Percentiles rank a stretch among this genome's conserved stretches.
These are phyloP conservation scores for Microsporum canis DNA, from an alignment of 2,329 filamentous ascomycete genomes.

Conservation along the genomic window DNA sequence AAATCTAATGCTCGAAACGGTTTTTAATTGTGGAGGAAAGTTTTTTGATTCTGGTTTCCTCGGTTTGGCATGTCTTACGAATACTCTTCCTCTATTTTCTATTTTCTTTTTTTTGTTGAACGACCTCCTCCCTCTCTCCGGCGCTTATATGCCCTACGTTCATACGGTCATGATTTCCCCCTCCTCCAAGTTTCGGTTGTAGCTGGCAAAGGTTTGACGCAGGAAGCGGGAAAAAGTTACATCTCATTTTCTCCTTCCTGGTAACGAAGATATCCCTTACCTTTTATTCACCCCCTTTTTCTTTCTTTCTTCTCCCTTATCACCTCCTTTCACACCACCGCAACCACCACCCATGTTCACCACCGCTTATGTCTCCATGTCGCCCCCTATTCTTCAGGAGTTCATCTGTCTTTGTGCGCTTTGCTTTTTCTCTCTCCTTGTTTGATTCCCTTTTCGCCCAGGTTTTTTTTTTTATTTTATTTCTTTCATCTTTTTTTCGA, in stretches of 20 bases:
- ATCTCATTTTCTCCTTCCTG: not conserved
- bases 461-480: not conserved
- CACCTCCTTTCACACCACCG: not conserved
- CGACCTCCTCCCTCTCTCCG: not conserved
- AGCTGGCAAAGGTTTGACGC: not conserved
- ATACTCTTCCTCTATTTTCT: slow-evolving; percentile 9
- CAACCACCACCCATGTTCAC: not conserved
- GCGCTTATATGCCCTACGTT: not conserved
- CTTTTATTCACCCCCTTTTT: not conserved
- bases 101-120: slow-evolving; percentile 5
- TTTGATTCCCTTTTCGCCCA: not conserved
- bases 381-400: slow-evolving; percentile 5
- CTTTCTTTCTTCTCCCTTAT: not conserved
- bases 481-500: slow-evolving; percentile 7
- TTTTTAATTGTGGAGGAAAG: slow-evolving; percentile 7
- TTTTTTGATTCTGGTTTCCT: slow-evolving; percentile 11
- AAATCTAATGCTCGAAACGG: slow-evolving; percentile 6
- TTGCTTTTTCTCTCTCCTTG: not conserved
- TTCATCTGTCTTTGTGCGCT: slow-evolving; percentile 3
- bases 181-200: slow-evolving; percentile 2
- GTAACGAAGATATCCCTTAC: not conserved
- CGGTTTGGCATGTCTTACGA: slow-evolving; percentile 13
- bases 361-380: slow-evolving; percentile 2
- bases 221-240: not conserved
- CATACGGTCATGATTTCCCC: not conserved